These are phyloP conservation scores for Phaseolus coccineus DNA, from an alignment of 331 rosid genomes.

Conservation along the genomic window DNA sequence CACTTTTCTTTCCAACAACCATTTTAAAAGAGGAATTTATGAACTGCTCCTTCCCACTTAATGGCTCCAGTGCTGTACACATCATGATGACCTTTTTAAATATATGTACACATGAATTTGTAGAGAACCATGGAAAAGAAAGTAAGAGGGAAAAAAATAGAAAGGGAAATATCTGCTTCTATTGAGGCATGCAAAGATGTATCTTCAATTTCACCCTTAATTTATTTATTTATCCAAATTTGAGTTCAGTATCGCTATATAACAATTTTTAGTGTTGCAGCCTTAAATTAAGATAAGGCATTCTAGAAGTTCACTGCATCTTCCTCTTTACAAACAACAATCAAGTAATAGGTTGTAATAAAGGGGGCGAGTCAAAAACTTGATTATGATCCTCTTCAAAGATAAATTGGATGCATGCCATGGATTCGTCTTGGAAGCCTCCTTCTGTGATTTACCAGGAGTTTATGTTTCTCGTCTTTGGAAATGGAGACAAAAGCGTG, in stretches of 20 bases:
- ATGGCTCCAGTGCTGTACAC: conserved; percentile 35
- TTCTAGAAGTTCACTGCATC: conserved; percentile 14
- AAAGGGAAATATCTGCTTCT: conserved; percentile 33
- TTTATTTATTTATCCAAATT: conserved; percentile 10
- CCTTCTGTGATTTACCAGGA: conserved; percentile 28
- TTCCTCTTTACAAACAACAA: conserved; percentile 36
- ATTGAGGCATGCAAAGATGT: conserved; percentile 38
- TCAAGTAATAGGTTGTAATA: conserved; percentile 2
- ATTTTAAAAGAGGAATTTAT: conserved; percentile 15
- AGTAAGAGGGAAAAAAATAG: neutral
- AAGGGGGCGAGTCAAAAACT: conserved; percentile 35
- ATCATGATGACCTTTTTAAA: neutral
- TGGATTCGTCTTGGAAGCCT: conserved; percentile 3
- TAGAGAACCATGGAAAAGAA: conserved; percentile 35
- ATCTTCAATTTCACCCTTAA: conserved; percentile 32
- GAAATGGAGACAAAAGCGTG: conserved; percentile 32
- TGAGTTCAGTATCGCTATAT: conserved; percentile 11
- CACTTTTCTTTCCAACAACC: conserved; percentile 31
- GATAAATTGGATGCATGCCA: conserved; percentile 30
- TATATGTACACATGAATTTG: conserved; percentile 43
- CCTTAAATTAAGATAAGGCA: neutral
- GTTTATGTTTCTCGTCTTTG: neutral
- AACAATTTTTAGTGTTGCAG: neutral
- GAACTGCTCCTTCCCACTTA: conserved; percentile 33
- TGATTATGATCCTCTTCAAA: conserved; percentile 39